Evolutionary conservation across 2,329 filamentous ascomycete genomes (phyloP).

Genomic region (Epichloe amarillans): DNA sequence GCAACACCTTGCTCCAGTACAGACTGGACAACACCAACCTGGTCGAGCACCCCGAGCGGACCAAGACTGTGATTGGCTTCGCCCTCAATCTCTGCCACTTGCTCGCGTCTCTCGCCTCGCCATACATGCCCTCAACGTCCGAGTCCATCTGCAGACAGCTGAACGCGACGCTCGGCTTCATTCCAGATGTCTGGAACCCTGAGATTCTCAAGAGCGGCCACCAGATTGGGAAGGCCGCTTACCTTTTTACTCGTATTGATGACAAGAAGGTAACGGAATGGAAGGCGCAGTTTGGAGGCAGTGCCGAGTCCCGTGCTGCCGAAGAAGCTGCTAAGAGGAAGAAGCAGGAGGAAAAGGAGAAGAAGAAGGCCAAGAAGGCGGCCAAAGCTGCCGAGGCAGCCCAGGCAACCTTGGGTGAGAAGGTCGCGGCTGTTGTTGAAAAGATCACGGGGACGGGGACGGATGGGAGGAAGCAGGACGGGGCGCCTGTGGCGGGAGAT

Average conservation of each 20-base stretch:
- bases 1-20: constrained; percentile 38
- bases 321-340: constrained; percentile 37
- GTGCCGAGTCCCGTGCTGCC: constrained; percentile 31
- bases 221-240: constrained; percentile 65
- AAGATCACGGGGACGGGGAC: not conserved
- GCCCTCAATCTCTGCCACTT: constrained; percentile 75
- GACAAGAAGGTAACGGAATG: constrained; percentile 72
- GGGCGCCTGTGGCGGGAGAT: constrained; percentile 9
- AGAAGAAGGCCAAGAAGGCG: constrained; percentile 22
- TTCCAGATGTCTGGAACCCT: constrained; percentile 50
- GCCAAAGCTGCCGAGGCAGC: constrained; percentile 23
- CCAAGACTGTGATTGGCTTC: constrained; percentile 53
- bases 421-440: not conserved
- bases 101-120: constrained; percentile 62
- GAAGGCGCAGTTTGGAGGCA: constrained; percentile 60
- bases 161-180: constrained; percentile 30
- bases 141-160: constrained; percentile 68
- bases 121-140: constrained; percentile 75
- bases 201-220: constrained; percentile 57
- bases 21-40: constrained; percentile 42
- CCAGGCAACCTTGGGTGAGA: constrained; percentile 8
- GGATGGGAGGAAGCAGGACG: constrained; percentile 8
- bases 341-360: constrained; percentile 36
- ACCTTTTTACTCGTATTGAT: constrained; percentile 74
- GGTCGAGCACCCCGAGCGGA: constrained; percentile 39